Evolutionary conservation across 2,329 filamentous ascomycete genomes (phyloP).

Genomic region (Pseudocercospora fuligena): DNA sequence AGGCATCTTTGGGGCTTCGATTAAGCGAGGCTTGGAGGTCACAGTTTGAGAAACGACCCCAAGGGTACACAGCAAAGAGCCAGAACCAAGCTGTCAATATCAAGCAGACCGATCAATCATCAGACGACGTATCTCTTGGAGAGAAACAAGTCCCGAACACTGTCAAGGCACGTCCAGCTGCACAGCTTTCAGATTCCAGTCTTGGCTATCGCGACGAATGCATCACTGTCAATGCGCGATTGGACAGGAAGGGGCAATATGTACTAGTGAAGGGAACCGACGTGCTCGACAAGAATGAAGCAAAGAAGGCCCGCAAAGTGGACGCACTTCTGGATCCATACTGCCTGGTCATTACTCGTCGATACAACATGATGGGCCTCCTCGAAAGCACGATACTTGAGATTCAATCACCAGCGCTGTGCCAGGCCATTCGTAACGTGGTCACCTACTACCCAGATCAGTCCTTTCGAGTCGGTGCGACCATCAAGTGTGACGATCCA

Average conservation of each 20-base stretch:
- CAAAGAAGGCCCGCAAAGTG: conserved; percentile 7
- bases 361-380: neutral
- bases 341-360: conserved; percentile 10
- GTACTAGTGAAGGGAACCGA: conserved; percentile 7
- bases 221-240: conserved; percentile 10
- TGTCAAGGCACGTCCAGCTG: neutral
- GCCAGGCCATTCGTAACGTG: neutral
- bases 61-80: neutral
- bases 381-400: conserved; percentile 4
- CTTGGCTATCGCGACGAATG: conserved; percentile 13
- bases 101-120: neutral
- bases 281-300: conserved; percentile 8
- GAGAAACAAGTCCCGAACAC: neutral
- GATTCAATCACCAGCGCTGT: conserved; percentile 3
- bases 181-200: neutral
- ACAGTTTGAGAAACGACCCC: conserved; percentile 8
- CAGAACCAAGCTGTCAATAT: neutral
- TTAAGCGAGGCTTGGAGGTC: conserved; percentile 12
- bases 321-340: conserved; percentile 11
- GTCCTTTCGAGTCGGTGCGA: conserved; percentile 8
- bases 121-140: neutral
- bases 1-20: neutral
- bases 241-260: conserved; percentile 9
- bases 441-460: conserved; percentile 10
- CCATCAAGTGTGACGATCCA: conserved; percentile 14